A percentile compares a stretch with the other conserved stretches of the same genome.
Evolutionary conservation across 352 stramenopile species (phyloP).

Genomic region (Globisporangium cederbergense): DNA sequence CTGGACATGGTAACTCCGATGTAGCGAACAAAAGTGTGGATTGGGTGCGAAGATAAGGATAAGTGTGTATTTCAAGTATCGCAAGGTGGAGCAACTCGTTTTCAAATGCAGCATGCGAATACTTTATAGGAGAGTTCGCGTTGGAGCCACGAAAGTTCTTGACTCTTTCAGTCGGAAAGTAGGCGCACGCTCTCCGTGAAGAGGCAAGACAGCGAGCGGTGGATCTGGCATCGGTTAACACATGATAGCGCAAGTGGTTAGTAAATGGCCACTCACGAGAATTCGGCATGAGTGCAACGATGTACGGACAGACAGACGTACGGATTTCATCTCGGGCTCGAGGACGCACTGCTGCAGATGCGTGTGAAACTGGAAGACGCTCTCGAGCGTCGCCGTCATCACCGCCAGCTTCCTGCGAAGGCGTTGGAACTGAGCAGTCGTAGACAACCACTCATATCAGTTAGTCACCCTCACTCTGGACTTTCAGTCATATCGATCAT

Average conservation of each 20-base stretch:
- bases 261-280: not conserved
- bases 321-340: slow-evolving; percentile 35
- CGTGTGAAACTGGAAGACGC: slow-evolving; percentile 49
- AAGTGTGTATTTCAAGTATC: too few species aligned
- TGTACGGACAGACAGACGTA: slow-evolving; percentile 9
- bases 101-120: too few species aligned
- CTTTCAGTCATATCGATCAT: not conserved
- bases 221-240: not conserved
- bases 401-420: slow-evolving; percentile 29
- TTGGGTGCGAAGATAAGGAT: too few species aligned
- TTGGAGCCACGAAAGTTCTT: too few species aligned
- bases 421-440: slow-evolving; percentile 24
- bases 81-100: too few species aligned
- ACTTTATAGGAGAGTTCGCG: too few species aligned
- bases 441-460: not conserved
- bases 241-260: too few species aligned
- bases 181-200: not conserved
- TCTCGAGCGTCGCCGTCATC: slow-evolving; percentile 37
- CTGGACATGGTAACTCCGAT: too few species aligned
- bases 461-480: not conserved
- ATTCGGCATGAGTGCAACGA: not conserved
- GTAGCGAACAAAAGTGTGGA: too few species aligned
- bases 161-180: not conserved
- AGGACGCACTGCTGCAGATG: slow-evolving; percentile 39
- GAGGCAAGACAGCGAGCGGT: not conserved